These are phyloP conservation scores for Echium plantagineum DNA, from an alignment of 257 asterid species.

Conservation along the genomic window DNA sequence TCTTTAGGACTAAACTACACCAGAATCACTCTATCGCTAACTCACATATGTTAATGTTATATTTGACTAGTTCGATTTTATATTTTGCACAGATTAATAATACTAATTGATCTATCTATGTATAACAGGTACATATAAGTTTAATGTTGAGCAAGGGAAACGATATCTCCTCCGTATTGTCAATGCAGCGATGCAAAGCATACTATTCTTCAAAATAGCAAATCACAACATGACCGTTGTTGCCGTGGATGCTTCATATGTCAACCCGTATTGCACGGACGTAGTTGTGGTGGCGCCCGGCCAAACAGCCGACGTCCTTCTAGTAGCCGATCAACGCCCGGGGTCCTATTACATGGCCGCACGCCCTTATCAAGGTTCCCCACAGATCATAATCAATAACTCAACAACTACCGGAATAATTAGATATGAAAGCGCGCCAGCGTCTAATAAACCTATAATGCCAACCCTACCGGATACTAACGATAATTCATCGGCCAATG, in stretches of 20 bases:
- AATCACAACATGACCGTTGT: not conserved
- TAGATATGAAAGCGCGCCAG: not conserved
- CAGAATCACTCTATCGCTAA: too few relatives aligned
- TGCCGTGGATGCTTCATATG: not conserved
- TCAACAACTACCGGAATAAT: not conserved
- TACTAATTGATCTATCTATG: too few relatives aligned
- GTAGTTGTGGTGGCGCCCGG: not conserved
- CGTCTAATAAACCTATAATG: not conserved
- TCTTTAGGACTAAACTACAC: too few relatives aligned
- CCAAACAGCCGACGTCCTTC: not conserved
- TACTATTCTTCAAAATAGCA: not conserved
- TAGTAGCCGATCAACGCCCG: not conserved
- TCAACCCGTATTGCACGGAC: not conserved
- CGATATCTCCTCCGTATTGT: not conserved
- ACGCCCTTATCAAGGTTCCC: not conserved
- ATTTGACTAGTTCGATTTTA: too few relatives aligned
- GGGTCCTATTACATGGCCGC: not conserved
- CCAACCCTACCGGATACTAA: not conserved
- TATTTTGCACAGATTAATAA: too few relatives aligned
- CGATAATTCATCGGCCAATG: not conserved
- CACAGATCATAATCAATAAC: not conserved
- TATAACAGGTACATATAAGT: not conserved
- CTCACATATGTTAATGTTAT: too few relatives aligned
- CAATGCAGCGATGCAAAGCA: not conserved
- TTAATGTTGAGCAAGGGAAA: not conserved